These are phyloP conservation scores for Geotrichum europaeum DNA, from an alignment of 1,139 yeast species.

Conservation along the genomic window DNA sequence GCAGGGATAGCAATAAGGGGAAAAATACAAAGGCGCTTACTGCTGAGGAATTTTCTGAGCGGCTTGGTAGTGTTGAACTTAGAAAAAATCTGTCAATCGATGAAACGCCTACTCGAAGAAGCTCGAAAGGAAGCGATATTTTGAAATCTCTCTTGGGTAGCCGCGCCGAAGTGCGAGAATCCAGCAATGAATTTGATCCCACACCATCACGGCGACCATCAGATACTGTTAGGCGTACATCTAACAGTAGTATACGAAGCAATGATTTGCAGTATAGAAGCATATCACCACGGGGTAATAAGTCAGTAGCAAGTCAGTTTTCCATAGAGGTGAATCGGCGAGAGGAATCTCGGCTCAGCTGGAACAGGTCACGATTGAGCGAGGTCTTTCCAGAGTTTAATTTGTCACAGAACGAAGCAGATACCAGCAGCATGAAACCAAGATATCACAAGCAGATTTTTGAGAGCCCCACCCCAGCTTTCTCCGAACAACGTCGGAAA, in stretches of 20 bases:
- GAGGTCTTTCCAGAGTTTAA: constrained; percentile 17
- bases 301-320: not conserved
- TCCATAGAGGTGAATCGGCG: constrained; percentile 3
- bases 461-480: not conserved
- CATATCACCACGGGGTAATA: not conserved
- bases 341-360: constrained; percentile 9
- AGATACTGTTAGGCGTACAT: not conserved
- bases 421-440: not conserved
- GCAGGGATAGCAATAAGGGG: not conserved
- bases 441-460: not conserved
- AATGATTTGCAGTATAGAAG: not conserved
- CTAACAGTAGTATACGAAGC: not conserved
- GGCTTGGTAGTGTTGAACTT: not conserved
- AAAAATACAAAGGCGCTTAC: not conserved
- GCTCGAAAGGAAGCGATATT: not conserved
- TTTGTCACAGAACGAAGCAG: constrained; percentile 9
- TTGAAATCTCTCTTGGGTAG: not conserved
- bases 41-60: not conserved
- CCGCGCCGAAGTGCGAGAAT: not conserved
- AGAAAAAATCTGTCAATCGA: not conserved
- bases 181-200: not conserved
- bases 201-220: not conserved
- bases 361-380: constrained; percentile 10
- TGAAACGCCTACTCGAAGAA: not conserved
- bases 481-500: constrained; percentile 2